Evolutionary conservation across 2,329 filamentous ascomycete species (phyloP), one percentile per base, ranked within the genome.

Genomic region (Ascochyta pisi): DNA sequence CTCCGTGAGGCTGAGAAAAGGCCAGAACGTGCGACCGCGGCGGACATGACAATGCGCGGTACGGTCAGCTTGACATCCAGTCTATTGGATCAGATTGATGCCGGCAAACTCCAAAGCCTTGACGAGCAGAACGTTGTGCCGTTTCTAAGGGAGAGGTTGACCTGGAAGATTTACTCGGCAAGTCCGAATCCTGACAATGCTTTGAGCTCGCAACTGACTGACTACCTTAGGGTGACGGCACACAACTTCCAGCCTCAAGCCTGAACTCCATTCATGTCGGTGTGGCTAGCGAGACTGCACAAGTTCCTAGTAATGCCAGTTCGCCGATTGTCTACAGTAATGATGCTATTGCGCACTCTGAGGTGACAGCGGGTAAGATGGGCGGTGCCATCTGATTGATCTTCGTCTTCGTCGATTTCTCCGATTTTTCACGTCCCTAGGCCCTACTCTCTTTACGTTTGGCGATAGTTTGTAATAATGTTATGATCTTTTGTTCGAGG

Each of bases 1-100:
- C 13, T 83, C 86, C 34, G 78, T 26, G 35, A 41, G 16, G 42
- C 23, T 3, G 33, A 50, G 24, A 43, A 81, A 51, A 86, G 15
- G 15, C 81, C 83, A 50, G 84, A 85, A 1, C 52, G 50, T 22
- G 48, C 31, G 4, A 51, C 50, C 19, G 45, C 50, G n/a, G 23
- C 48, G 1, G 61, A 65, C 1, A 50, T 43, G 40, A 50, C 50
- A 8, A 7, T 64, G 9, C 50, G 57, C 15, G 64, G 68, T 7
- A 63, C 57, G 0, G 55, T 70, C 3, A 66, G 62, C 31, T 50
- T 75, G 47, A 75, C 71, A 1, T 44, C 58, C 1, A 61, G 57
- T 40, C 61, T 75, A 10, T 26, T 73, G 4, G 69, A 69, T 34
- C 58, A 57, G 4, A 50, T 73, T 6, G 53, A 58, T 2, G 60